Base-by-base conservation (phyloP, 2,329 filamentous ascomycete species). In the Epichloe aotearoae region DNA sequence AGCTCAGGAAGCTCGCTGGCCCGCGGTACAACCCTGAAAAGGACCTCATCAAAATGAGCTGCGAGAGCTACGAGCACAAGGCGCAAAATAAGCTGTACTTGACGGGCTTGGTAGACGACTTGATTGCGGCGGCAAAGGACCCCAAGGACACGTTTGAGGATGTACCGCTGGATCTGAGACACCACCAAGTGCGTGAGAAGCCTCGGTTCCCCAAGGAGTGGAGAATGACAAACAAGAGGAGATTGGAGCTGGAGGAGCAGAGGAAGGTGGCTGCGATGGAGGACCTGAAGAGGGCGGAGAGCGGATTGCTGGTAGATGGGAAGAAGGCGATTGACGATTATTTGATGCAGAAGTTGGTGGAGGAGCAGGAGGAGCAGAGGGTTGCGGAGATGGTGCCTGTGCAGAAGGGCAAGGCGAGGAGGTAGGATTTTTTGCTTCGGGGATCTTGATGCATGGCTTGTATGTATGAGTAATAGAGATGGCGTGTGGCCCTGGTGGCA, bases 51-150 rank as follows among this genome's bases (percentile, higher is more conserved):
- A 89, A 87, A 69, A 95, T 98, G 77, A 89, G 86, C 64, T 87
- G 86, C 70, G 93, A 97, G 68, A 82, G 83, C 64, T 95, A 86
- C 66, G 82, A 88, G 63, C 86, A 90, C 50, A 85, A 88, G 63
- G 88, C 90, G 17, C 90, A 97, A 72, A 98, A 98, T 73, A 98
- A 97, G 76, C 82, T 88, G n/a, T 93, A 93, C 65, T 75, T 98
- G 20, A 84, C 82, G 49, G 88, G 95, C 60, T 68, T 88, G 46
- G 79, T 97, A 47, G 74, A 84, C 55, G 79, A 75, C 47, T 71
- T 98, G 57, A 70, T 98, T 53, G 73, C 71, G 6, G 82, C 88
- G 63, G 88, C 90, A 52, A 86, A 82, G 73, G 84, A 95, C 62
- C 73, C 77, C 23, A 78, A 71, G 38, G 91, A 98, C 58, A 86